Evolutionary conservation across 257 asterid genomes (phyloP).

Genomic region (Schizonepeta tenuifolia): DNA sequence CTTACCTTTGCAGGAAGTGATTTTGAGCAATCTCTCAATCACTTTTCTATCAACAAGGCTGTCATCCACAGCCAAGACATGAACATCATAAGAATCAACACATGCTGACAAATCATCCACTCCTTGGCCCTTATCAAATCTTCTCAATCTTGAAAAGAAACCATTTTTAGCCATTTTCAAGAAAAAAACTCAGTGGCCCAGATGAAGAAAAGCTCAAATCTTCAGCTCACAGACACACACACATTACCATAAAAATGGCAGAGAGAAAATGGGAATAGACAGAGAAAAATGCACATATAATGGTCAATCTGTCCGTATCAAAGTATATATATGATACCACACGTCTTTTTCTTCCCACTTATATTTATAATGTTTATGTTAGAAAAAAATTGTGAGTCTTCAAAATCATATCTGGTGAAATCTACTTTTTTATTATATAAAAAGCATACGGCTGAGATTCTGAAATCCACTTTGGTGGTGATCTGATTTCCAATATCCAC

Average conservation of each 20-base stretch:
- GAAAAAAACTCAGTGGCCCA: constrained; percentile 33
- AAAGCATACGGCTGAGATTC: constrained; percentile 60
- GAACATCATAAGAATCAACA: constrained; percentile 51
- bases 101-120: constrained; percentile 35
- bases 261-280: constrained; percentile 15
- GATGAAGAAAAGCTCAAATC: constrained; percentile 29
- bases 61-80: constrained; percentile 77
- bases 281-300: constrained; percentile 36
- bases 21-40: constrained; percentile 65
- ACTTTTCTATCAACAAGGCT: constrained; percentile 68
- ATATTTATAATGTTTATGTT: constrained; percentile 11
- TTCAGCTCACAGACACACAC: constrained; percentile 23
- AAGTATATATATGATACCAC: constrained; percentile 35
- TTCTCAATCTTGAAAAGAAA: constrained; percentile 55
- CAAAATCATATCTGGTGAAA: constrained; percentile 62
- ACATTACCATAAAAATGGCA: constrained; percentile 17
- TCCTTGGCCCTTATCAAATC: constrained; percentile 44
- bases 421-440: constrained; percentile 53
- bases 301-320: constrained; percentile 55
- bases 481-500: constrained; percentile 51
- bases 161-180: constrained; percentile 56
- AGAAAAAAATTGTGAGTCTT: constrained; percentile 39
- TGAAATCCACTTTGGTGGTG: constrained; percentile 61
- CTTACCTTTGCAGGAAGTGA: constrained; percentile 71
- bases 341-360: constrained; percentile 42